Conservation (phyloP, 202 grass and related monocot species). For the Zoysia matrella region DNA sequence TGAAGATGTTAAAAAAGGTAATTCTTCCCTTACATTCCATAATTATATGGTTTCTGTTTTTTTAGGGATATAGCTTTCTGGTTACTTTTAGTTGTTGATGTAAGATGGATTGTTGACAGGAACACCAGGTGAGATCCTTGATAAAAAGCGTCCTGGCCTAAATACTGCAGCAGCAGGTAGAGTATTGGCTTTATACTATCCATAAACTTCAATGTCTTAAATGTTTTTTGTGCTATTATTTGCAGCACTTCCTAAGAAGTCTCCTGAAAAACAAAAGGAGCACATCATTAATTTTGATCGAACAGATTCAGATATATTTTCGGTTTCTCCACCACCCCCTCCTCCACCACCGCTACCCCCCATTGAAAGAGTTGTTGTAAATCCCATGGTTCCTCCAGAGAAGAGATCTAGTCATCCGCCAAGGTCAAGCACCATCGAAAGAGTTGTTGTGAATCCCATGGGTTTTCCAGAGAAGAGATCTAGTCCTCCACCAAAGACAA, state of each 20-base stretch:
- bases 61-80: not conserved
- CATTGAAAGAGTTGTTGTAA: too few relatives aligned
- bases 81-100: conserved; percentile 10
- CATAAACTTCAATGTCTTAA: conserved; percentile 19
- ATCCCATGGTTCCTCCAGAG: too few relatives aligned
- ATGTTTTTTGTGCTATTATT: conserved; percentile 32
- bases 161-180: conserved; percentile 47
- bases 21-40: conserved; percentile 12
- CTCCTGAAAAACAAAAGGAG: conserved; percentile 56
- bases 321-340: conserved; percentile 39
- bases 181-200: conserved; percentile 26
- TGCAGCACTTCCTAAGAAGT: conserved; percentile 58
- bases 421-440: conserved; percentile 29
- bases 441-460: conserved; percentile 55
- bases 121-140: conserved; percentile 34
- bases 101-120: conserved; percentile 34
- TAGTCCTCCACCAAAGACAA: conserved; percentile 43
- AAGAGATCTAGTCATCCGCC: conserved; percentile 5
- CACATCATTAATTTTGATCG: conserved; percentile 69
- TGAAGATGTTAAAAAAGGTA: conserved; percentile 66
- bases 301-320: conserved; percentile 53
- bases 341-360: conserved; percentile 18
- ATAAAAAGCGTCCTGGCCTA: conserved; percentile 31
- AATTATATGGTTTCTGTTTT: conserved; percentile 23
- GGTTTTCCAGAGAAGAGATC: conserved; percentile 44